Evolutionary conservation across 305 asterid species (phyloP), one percentile per base, ranked within the genome.

Genomic region (Striga hermonthica): DNA sequence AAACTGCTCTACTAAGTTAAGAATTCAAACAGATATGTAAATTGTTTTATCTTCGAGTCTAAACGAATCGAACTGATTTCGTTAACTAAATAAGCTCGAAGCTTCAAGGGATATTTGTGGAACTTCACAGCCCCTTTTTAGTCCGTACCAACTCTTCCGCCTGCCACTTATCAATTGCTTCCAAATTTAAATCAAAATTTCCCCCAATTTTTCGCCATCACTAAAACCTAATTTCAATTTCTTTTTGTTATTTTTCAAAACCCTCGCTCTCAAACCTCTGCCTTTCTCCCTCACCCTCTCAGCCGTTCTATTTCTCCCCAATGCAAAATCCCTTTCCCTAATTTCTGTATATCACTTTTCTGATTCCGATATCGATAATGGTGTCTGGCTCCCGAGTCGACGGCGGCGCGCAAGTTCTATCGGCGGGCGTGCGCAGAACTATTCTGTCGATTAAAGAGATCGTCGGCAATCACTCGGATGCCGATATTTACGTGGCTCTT

Each of bases 401-500:
- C 49, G 87, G 87, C 70, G 95, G 86, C 62, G 61, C 86, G 12
- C 89, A 83, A 34, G 78, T 79, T 77, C 10, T 90, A 11, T 80
- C 98, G 57, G 90, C 87, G 16, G 94, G 95, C 9, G 90, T 92
- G 40, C 71, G 87, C 70, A 81, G 77, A 67, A 90, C 96, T 14
- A 86, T 92, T 61, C 89, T 83, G 64, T 81, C 90, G 71, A 84
- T 92, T 69, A 92, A 86, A 70, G 98, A 92, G 71, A 84, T 90
- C 35, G 91, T 90, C 56, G 85, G 91, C 47, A 82, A 86, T 75
- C 96, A 87, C 72, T 83, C 96, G 5, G 97, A 86, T 65, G 95
- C 94, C 67, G 97, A 92, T 74, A 90, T 92, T 0, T 90, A 92
- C 64, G 84, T 73, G 31, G 83, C 84, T 68, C 95, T 92, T 55